These are phyloP conservation scores for Xylaria sp. DNA, from an alignment of 2,329 filamentous ascomycete genomes.

Conservation along the genomic window DNA sequence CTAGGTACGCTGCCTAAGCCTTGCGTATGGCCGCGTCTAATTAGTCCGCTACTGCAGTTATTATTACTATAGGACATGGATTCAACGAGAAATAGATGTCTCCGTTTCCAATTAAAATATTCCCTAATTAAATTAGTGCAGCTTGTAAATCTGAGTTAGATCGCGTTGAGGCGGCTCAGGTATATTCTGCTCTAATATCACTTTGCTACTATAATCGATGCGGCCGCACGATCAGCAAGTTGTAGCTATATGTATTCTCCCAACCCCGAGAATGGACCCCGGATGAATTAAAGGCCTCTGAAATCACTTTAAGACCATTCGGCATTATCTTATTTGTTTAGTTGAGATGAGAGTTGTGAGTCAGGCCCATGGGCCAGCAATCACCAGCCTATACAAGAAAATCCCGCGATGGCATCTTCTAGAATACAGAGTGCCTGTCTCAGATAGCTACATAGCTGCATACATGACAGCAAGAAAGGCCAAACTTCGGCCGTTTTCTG, in stretches of 20 bases:
- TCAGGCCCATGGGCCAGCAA: background rate
- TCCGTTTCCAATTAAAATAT: too few relatives aligned
- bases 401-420: background rate
- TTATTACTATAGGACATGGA: too few relatives aligned
- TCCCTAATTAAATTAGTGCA: too few relatives aligned
- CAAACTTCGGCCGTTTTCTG: constrained; percentile 8
- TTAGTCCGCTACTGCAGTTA: too few relatives aligned
- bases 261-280: background rate
- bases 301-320: background rate
- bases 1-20: too few relatives aligned
- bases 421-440: background rate
- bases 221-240: constrained; percentile 9
- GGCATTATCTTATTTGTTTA: background rate
- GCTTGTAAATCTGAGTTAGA: background rate
- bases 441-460: background rate
- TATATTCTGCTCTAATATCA: too few relatives aligned
- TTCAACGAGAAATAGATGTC: too few relatives aligned
- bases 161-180: background rate
- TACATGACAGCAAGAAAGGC: background rate
- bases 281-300: background rate
- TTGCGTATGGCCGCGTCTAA: too few relatives aligned
- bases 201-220: too few relatives aligned
- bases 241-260: constrained; percentile 4
- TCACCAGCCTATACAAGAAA: too few relatives aligned
- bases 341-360: background rate